These are phyloP conservation scores for Rhizopogon roseolus DNA, from an alignment of 768 basidiomycete species.

Conservation along the genomic window DNA sequence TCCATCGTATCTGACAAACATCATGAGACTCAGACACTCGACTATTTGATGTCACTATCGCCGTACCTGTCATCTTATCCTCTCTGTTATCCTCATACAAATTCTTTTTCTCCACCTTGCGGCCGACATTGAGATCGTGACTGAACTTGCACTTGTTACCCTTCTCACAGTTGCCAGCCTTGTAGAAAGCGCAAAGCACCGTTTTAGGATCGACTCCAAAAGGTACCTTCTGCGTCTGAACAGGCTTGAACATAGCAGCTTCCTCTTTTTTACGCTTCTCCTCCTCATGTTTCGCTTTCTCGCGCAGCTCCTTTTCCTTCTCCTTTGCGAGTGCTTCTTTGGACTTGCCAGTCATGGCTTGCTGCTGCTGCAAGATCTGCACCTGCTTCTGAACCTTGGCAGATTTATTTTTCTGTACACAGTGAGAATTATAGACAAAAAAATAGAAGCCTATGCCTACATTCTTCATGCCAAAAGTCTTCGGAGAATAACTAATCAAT, in stretches of 20 bases:
- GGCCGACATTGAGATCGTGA: constrained; percentile 82
- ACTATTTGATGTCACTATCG: neutral
- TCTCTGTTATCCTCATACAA: constrained; percentile 86
- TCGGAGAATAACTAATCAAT: constrained; percentile 23
- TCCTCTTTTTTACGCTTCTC: constrained; percentile 85
- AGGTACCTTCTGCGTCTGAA: constrained; percentile 80
- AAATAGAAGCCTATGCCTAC: constrained; percentile 36
- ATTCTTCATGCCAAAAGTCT: constrained; percentile 91
- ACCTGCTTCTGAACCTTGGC: constrained; percentile 88
- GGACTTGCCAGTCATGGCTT: constrained; percentile 72
- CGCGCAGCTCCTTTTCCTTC: constrained; percentile 73
- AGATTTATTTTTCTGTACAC: constrained; percentile 87
- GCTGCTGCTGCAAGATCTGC: constrained; percentile 74
- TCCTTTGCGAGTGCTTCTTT: constrained; percentile 78
- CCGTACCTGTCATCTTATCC: constrained; percentile 68
- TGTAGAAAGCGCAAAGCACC: constrained; percentile 87
- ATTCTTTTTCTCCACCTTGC: constrained; percentile 95
- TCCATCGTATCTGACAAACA: constrained; percentile 85
- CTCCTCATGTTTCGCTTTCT: constrained; percentile 72
- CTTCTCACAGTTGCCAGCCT: constrained; percentile 91
- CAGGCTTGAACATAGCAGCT: constrained; percentile 75
- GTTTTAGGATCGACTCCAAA: constrained; percentile 98
- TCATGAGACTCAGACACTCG: neutral
- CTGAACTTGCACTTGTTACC: constrained; percentile 96
- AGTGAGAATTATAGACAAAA: constrained; percentile 1